Conservation (phyloP, 768 basidiomycete genomes). For the Agrocybe pediades region DNA sequence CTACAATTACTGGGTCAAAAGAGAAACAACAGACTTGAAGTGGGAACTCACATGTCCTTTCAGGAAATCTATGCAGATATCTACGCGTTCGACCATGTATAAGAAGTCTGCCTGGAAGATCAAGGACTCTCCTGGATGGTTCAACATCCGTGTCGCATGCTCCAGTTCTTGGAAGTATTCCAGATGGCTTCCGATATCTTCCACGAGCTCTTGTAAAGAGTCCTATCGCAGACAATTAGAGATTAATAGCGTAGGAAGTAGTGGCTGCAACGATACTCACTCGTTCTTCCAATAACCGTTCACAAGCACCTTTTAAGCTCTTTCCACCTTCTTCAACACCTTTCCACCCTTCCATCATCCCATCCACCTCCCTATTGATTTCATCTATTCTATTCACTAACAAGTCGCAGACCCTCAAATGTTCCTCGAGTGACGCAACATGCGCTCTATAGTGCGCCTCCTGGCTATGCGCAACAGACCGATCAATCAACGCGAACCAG, state of each 20-base stretch:
- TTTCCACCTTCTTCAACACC: slow-evolving; percentile 93
- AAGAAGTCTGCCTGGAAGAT: slow-evolving; percentile 91
- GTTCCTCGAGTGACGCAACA: slow-evolving; percentile 71
- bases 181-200: slow-evolving; percentile 78
- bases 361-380: slow-evolving; percentile 71
- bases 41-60: slow-evolving; percentile 73
- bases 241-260: neutral
- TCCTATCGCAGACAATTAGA: slow-evolving; percentile 51
- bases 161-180: slow-evolving; percentile 97
- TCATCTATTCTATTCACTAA: slow-evolving; percentile 73
- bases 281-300: slow-evolving; percentile 86
- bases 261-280: slow-evolving; percentile 42
- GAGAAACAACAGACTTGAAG: neutral
- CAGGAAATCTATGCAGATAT: slow-evolving; percentile 91
- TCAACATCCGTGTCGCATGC: slow-evolving; percentile 89
- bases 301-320: slow-evolving; percentile 89
- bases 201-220: slow-evolving; percentile 71
- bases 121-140: slow-evolving; percentile 89
- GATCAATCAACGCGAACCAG: slow-evolving; percentile 59
- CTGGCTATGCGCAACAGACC: slow-evolving; percentile 89
- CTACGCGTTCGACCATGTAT: slow-evolving; percentile 94
- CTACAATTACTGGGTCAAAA: slow-evolving; percentile 39
- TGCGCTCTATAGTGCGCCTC: slow-evolving; percentile 91
- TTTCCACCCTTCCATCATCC: slow-evolving; percentile 83
- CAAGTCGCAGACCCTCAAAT: slow-evolving; percentile 76